Conservation (phyloP, 2,329 filamentous ascomycete species). For the Penicillium hesseltinei region DNA sequence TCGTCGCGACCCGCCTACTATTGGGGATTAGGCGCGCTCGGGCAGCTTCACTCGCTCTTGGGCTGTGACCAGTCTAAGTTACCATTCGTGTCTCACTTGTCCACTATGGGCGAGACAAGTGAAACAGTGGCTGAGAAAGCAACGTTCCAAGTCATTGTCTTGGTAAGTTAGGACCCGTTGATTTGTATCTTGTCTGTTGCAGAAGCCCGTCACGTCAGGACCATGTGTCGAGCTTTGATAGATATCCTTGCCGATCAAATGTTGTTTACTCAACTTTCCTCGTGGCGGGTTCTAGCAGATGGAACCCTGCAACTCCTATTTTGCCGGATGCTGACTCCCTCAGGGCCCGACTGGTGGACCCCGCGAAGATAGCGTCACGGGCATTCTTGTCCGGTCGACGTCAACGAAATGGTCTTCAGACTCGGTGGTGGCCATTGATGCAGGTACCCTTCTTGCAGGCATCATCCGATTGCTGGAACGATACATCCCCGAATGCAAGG, state of each 20-base stretch:
- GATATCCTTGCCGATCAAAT: background rate
- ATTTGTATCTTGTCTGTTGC: background rate
- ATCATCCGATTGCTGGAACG: slow-evolving; percentile 74
- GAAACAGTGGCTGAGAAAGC: slow-evolving; percentile 33
- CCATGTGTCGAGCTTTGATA: slow-evolving; percentile 6
- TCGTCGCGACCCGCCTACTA: background rate
- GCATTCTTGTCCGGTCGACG: slow-evolving; percentile 80
- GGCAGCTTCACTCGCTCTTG: background rate
- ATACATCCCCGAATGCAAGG: slow-evolving; percentile 25
- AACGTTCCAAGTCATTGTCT: slow-evolving; percentile 70
- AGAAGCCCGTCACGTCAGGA: slow-evolving; percentile 2
- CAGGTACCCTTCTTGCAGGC: slow-evolving; percentile 81
- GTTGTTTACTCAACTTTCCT: background rate
- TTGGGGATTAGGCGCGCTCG: background rate
- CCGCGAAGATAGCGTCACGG: slow-evolving; percentile 83
- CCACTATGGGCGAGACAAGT: background rate
- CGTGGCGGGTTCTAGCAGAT: slow-evolving; percentile 19
- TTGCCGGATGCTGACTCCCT: slow-evolving; percentile 28
- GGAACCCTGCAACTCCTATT: slow-evolving; percentile 1
- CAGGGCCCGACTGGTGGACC: slow-evolving; percentile 90
- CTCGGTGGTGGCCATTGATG: slow-evolving; percentile 88
- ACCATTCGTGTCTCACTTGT: slow-evolving; percentile 7
- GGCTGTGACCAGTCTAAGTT: background rate
- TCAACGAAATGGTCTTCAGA: slow-evolving; percentile 75
- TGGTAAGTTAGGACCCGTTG: slow-evolving; percentile 55